Evolutionary conservation across 1,284 basidiomycete species (phyloP).

Genomic region (Gastroboletus turbinatus): DNA sequence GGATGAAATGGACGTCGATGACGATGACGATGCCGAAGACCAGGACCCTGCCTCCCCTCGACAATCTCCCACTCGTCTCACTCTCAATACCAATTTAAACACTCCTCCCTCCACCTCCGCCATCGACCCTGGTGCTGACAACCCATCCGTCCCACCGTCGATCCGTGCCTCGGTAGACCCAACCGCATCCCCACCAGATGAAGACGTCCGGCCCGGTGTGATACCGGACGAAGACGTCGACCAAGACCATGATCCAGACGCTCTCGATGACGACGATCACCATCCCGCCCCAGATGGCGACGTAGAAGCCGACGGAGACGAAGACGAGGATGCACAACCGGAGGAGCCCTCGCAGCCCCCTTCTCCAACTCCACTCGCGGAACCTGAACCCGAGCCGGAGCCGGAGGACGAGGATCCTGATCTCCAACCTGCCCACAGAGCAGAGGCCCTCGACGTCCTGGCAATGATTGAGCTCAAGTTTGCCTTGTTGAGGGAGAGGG

Average conservation of each 20-base stretch:
- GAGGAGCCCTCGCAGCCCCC: constrained; percentile 29
- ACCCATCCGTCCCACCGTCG: constrained; percentile 20
- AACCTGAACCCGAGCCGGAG: constrained; percentile 28
- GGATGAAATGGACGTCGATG: constrained; percentile 39
- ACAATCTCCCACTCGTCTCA: constrained; percentile 20
- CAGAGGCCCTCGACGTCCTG: constrained; percentile 75
- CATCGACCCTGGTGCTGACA: constrained; percentile 13
- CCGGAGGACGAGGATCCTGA: constrained; percentile 52
- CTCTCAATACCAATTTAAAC: constrained; percentile 19
- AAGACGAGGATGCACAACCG: constrained; percentile 37
- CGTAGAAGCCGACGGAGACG: constrained; percentile 37
- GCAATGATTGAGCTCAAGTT: constrained; percentile 79
- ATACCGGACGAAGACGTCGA: constrained; percentile 27
- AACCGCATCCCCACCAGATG: constrained; percentile 21
- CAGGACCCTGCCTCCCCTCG: constrained; percentile 13
- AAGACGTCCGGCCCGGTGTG: constrained; percentile 4
- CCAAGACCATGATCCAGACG: constrained; percentile 27
- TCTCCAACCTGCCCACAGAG: constrained; percentile 71
- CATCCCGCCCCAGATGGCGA: constrained; percentile 27
- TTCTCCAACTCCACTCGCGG: constrained; percentile 23
- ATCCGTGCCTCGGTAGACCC: constrained; percentile 22
- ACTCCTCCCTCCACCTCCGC: constrained; percentile 9
- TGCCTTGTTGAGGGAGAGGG: constrained; percentile 65
- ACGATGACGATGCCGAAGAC: constrained; percentile 34
- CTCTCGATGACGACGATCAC: constrained; percentile 26